Conservation (phyloP, 179 eudicot genomes). For the Drosera spatulata region DNA sequence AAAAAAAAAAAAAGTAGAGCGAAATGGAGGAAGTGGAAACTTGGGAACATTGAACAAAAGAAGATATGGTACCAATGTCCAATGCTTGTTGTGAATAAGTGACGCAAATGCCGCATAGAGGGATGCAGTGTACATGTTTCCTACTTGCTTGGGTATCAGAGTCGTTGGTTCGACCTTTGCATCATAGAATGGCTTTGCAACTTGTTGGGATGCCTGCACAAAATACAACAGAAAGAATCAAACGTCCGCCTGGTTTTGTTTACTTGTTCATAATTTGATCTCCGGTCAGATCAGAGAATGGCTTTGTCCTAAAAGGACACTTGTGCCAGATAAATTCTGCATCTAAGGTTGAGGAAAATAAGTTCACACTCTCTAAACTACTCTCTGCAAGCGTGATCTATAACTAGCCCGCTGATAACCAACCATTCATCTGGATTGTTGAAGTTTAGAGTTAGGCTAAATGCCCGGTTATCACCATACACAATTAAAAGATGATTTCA, state of each 20-base stretch:
- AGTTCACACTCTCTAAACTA: not conserved
- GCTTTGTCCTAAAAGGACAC: not conserved
- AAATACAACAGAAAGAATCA: not conserved
- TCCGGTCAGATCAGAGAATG: not conserved
- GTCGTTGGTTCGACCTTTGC: slow-evolving; percentile 76
- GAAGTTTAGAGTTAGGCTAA: not conserved
- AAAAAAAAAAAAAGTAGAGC: too few relatives aligned
- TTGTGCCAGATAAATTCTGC: not conserved
- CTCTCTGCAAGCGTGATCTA: too few relatives aligned
- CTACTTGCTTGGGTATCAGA: slow-evolving; percentile 87
- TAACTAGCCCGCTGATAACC: too few relatives aligned
- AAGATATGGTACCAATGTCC: slow-evolving; percentile 51
- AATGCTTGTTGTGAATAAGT: slow-evolving; percentile 67
- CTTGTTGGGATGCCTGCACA: slow-evolving; percentile 69
- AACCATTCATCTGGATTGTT: not conserved
- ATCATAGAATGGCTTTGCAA: slow-evolving; percentile 75
- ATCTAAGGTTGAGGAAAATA: not conserved
- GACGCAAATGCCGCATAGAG: slow-evolving; percentile 90
- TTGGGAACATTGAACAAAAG: not conserved
- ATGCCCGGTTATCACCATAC: too few relatives aligned
- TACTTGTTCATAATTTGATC: not conserved
- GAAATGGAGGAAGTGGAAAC: not conserved
- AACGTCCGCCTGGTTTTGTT: not conserved
- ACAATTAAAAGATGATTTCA: too few relatives aligned
- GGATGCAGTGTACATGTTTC: slow-evolving; percentile 98